These are phyloP conservation scores for Hymenoscyphus infarciens DNA, from an alignment of 2,329 filamentous ascomycete genomes.

Conservation along the genomic window DNA sequence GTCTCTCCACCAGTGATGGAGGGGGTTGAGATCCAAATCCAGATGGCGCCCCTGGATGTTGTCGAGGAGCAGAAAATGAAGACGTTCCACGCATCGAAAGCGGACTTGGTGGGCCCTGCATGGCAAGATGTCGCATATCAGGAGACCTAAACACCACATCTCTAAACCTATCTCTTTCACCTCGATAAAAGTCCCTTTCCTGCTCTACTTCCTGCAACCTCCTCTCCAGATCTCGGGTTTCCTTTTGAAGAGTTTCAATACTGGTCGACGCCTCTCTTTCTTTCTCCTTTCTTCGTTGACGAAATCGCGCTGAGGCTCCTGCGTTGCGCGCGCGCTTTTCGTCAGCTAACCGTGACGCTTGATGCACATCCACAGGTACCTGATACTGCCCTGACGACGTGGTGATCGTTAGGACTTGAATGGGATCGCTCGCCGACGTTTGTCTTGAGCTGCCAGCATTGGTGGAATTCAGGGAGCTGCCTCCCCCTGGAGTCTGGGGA, in stretches of 20 bases:
- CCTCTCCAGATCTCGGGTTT: slow-evolving; percentile 61
- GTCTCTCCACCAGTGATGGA: slow-evolving; percentile 24
- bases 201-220: slow-evolving; percentile 51
- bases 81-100: slow-evolving; percentile 24
- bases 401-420: slow-evolving; percentile 36
- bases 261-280: slow-evolving; percentile 68
- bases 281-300: slow-evolving; percentile 77
- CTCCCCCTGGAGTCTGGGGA: slow-evolving; percentile 26
- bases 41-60: slow-evolving; percentile 12
- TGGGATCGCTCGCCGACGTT: slow-evolving; percentile 33
- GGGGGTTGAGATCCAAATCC: slow-evolving; percentile 19
- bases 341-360: slow-evolving; percentile 77
- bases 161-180: slow-evolving; percentile 68
- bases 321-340: slow-evolving; percentile 85
- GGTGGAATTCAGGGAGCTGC: slow-evolving; percentile 31
- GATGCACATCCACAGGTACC: slow-evolving; percentile 74
- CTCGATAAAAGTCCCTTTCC: slow-evolving; percentile 70
- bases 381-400: slow-evolving; percentile 52
- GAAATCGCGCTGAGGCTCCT: slow-evolving; percentile 78
- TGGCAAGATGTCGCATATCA: slow-evolving; percentile 50
- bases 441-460: slow-evolving; percentile 32
- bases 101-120: slow-evolving; percentile 51
- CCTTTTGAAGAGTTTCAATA: slow-evolving; percentile 68
- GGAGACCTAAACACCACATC: slow-evolving; percentile 61
- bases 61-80: slow-evolving; percentile 23